A percentile compares a stretch with the other conserved stretches of the same genome.
phyloP scores from a whole-genome alignment of 1,139 yeast species.

The Debaryomyces singareniensis region DNA sequence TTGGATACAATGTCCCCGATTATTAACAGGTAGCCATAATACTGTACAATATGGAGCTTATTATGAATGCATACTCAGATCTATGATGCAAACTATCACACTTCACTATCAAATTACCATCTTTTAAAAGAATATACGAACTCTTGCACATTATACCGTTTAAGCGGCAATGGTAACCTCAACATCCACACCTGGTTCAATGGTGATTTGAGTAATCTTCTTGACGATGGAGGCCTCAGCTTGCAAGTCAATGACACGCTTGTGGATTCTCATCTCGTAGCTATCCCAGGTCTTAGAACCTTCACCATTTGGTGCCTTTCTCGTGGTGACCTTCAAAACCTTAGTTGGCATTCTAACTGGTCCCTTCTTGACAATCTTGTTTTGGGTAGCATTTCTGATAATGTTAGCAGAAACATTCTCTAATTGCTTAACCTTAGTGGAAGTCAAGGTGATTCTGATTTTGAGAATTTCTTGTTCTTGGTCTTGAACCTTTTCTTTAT shows the following conservation, averaged over 20 bases:
- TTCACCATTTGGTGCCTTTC: constrained; percentile 99
- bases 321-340: constrained; percentile 97
- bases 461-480: constrained; percentile 85
- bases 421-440: constrained; percentile 97
- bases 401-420: constrained; percentile 90
- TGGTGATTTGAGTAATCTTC: constrained; percentile 91
- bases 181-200: constrained; percentile 51
- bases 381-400: constrained; percentile 78
- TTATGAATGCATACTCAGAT: background rate
- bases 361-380: constrained; percentile 87
- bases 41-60: background rate
- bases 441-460: constrained; percentile 98
- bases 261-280: constrained; percentile 99
- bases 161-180: constrained; percentile 38
- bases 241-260: constrained; percentile 98
- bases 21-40: background rate
- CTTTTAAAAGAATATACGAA: background rate
- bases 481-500: constrained; percentile 77
- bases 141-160: constrained; percentile 6
- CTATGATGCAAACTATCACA: background rate
- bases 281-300: constrained; percentile 99
- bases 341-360: constrained; percentile 99
- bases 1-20: constrained; percentile 25
- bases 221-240: constrained; percentile 93
- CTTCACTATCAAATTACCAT: constrained; percentile 1